Evolutionary conservation across 2,329 filamentous ascomycete species (phyloP).

Genomic region (Cadophora malorum): DNA sequence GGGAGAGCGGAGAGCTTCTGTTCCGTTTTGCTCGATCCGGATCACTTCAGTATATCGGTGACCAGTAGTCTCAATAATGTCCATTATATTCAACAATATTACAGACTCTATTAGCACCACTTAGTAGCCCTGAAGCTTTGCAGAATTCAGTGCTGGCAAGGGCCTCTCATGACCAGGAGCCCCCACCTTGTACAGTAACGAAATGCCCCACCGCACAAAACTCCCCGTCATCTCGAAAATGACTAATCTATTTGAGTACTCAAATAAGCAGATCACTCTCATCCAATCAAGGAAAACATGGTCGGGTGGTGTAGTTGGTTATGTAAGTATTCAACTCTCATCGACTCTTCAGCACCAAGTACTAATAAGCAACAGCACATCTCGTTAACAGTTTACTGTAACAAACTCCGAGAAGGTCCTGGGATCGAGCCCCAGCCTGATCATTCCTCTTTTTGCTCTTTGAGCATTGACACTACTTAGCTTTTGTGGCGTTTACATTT

Average conservation of each 20-base stretch:
- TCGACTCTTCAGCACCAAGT: not conserved
- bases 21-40: too few relatives aligned
- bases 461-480: not conserved
- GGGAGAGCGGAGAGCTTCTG: too few relatives aligned
- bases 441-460: not conserved
- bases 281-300: slow-evolving; percentile 7
- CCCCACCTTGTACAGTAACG: not conserved
- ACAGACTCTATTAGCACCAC: too few relatives aligned
- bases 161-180: not conserved
- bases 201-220: not conserved
- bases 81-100: too few relatives aligned
- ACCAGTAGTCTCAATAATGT: too few relatives aligned
- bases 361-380: slow-evolving; percentile 1
- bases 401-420: slow-evolving; percentile 1
- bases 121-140: too few relatives aligned
- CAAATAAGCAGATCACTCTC: slow-evolving; percentile 2
- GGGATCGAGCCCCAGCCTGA: slow-evolving; percentile 5
- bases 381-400: slow-evolving; percentile 5
- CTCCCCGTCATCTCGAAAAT: not conserved
- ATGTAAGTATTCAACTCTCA: not conserved
- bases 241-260: not conserved
- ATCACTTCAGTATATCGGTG: too few relatives aligned
- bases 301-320: slow-evolving; percentile 6
- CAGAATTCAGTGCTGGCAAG: too few relatives aligned
- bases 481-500: too few relatives aligned